These are phyloP conservation scores for Mortierella sp. DNA, from an alignment of 371 early-diverging fungal genomes.

Conservation along the genomic window DNA sequence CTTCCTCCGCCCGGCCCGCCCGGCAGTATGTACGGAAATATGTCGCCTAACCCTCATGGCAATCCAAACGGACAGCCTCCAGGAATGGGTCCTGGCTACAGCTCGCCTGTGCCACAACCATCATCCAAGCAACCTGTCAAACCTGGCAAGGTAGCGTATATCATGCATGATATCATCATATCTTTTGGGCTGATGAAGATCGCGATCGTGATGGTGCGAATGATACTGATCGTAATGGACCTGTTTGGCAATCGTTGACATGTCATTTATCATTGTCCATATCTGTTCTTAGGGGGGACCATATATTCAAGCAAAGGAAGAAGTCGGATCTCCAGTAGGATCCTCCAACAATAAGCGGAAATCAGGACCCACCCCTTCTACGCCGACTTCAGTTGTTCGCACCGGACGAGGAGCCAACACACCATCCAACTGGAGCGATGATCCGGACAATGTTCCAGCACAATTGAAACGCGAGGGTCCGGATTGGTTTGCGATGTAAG, in stretches of 20 bases:
- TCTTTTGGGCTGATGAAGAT: not conserved
- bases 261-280: not conserved
- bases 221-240: not conserved
- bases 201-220: too few relatives aligned
- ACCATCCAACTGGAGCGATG: slow-evolving; percentile 79
- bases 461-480: slow-evolving; percentile 87
- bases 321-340: slow-evolving; percentile 29
- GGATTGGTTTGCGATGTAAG: slow-evolving; percentile 92
- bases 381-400: slow-evolving; percentile 29
- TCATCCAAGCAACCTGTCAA: slow-evolving; percentile 30
- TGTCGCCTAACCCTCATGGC: slow-evolving; percentile 51
- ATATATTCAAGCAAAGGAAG: slow-evolving; percentile 46
- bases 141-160: slow-evolving; percentile 33
- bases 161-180: not conserved
- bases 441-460: slow-evolving; percentile 83
- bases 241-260: too few relatives aligned
- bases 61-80: slow-evolving; percentile 45
- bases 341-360: slow-evolving; percentile 46
- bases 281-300: slow-evolving; percentile 20
- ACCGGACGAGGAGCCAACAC: slow-evolving; percentile 53
- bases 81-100: slow-evolving; percentile 36
- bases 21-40: slow-evolving; percentile 50
- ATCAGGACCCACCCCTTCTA: slow-evolving; percentile 35
- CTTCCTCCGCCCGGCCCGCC: slow-evolving; percentile 39
- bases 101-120: slow-evolving; percentile 45